A percentile compares a stretch with the other conserved stretches of the same genome.
Conservation (phyloP, 169 alveolate genomes). For the Cryptosporidium parvum region DNA sequence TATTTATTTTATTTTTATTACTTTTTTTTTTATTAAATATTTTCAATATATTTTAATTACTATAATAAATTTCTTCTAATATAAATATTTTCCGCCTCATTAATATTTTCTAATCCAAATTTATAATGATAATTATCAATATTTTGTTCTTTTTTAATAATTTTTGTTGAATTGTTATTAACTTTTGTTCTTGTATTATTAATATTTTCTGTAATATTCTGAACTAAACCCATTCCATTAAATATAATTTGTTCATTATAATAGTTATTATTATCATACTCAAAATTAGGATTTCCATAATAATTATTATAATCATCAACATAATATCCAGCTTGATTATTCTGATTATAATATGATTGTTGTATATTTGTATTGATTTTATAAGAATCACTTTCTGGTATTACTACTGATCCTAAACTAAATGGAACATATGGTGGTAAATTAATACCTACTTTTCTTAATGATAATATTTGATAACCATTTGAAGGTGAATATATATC, state of each 20-base stretch:
- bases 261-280: background rate
- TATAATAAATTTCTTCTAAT: slow-evolving; percentile 5
- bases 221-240: slow-evolving; percentile 10
- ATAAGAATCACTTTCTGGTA: slow-evolving; percentile 52
- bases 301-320: slow-evolving; percentile 2
- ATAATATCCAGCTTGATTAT: background rate
- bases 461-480: slow-evolving; percentile 77
- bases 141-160: background rate
- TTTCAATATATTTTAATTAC: background rate
- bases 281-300: background rate
- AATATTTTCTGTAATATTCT: background rate
- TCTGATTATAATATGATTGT: background rate
- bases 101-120: background rate
- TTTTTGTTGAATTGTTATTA: background rate
- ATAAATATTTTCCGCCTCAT: slow-evolving; percentile 15
- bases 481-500: slow-evolving; percentile 79
- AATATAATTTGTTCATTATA: background rate
- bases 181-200: background rate
- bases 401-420: slow-evolving; percentile 63
- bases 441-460: slow-evolving; percentile 71
- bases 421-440: slow-evolving; percentile 75
- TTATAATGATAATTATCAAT: background rate
- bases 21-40: too few relatives aligned
- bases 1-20: too few relatives aligned
- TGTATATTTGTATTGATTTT: slow-evolving; percentile 14